phyloP scores from a whole-genome alignment of 2,329 filamentous ascomycete genomes.

The Zalaria sp. region DNA sequence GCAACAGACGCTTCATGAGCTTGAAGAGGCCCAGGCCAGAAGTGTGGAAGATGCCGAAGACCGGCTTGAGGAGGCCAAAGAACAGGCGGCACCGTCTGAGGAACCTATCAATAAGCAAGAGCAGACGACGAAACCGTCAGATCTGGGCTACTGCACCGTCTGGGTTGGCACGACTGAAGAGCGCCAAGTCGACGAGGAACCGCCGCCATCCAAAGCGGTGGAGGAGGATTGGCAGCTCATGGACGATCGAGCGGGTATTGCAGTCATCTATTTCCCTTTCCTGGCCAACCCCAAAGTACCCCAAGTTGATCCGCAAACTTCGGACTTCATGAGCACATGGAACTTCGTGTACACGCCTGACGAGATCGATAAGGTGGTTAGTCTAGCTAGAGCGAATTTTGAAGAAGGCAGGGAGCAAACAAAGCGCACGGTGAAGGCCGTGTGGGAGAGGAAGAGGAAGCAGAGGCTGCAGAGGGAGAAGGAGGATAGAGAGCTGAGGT shows the following conservation, averaged over 20 bases:
- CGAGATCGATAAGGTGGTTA: slow-evolving; percentile 74
- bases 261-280: slow-evolving; percentile 83
- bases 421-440: slow-evolving; percentile 63
- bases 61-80: slow-evolving; percentile 47
- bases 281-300: slow-evolving; percentile 67
- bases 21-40: slow-evolving; percentile 53
- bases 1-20: slow-evolving; percentile 46
- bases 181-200: slow-evolving; percentile 41
- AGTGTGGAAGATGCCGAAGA: slow-evolving; percentile 45
- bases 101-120: slow-evolving; percentile 9
- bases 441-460: slow-evolving; percentile 84
- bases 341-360: slow-evolving; percentile 93
- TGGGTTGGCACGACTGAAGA: slow-evolving; percentile 85
- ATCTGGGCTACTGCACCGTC: slow-evolving; percentile 81
- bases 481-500: slow-evolving; percentile 22
- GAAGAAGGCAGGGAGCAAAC: slow-evolving; percentile 68
- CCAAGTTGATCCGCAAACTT: slow-evolving; percentile 68
- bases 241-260: slow-evolving; percentile 67
- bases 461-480: slow-evolving; percentile 40
- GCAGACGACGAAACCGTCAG: slow-evolving; percentile 18
- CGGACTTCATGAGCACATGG: slow-evolving; percentile 89
- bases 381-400: slow-evolving; percentile 75
- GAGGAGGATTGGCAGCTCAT: slow-evolving; percentile 53
- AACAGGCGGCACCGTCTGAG: slow-evolving; percentile 9
- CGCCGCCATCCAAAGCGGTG: slow-evolving; percentile 37